phyloP scores from a whole-genome alignment of 345 rosid species.

The Eutrema japonicum region DNA sequence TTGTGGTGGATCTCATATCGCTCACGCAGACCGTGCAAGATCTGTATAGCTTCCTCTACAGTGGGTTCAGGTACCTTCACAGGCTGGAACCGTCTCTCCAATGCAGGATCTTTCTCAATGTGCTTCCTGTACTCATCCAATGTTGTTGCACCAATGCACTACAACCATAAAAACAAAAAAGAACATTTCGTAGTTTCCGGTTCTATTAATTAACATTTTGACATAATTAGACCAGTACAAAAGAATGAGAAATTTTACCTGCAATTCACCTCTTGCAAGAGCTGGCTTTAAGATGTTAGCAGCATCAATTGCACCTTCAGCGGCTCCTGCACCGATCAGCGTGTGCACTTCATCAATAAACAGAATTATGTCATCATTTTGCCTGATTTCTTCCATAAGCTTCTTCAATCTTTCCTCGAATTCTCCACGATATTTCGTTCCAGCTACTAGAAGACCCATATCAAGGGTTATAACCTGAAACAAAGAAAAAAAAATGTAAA shows the following conservation, averaged over 20 bases:
- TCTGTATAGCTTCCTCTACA: slow-evolving; percentile 91
- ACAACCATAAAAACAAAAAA: slow-evolving; percentile 37
- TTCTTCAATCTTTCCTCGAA: slow-evolving; percentile 98
- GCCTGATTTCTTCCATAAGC: slow-evolving; percentile 99
- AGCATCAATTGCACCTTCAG: slow-evolving; percentile 99
- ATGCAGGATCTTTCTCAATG: slow-evolving; percentile 98
- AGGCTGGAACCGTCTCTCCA: slow-evolving; percentile 99
- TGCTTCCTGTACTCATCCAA: slow-evolving; percentile 96
- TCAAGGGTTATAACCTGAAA: slow-evolving; percentile 91
- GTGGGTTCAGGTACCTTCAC: slow-evolving; percentile 97
- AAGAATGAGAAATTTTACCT: slow-evolving; percentile 53
- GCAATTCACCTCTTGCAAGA: slow-evolving; percentile 99
- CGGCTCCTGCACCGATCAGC: slow-evolving; percentile 97
- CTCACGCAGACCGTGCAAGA: slow-evolving; percentile 91
- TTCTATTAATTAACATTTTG: background rate
- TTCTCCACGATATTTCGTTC: slow-evolving; percentile 97
- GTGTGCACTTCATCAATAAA: slow-evolving; percentile 99
- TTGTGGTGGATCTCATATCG: slow-evolving; percentile 99
- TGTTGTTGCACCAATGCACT: slow-evolving; percentile 99
- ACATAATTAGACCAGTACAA: slow-evolving; percentile 2
- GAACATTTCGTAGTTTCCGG: background rate
- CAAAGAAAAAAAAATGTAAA: background rate
- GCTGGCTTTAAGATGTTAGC: slow-evolving; percentile 99
- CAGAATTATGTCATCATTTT: slow-evolving; percentile 94
- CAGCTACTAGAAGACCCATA: slow-evolving; percentile 99